phyloP scores from a whole-genome alignment of 1,284 basidiomycete genomes.

The Cutaneotrichosporon cyanovorans region DNA sequence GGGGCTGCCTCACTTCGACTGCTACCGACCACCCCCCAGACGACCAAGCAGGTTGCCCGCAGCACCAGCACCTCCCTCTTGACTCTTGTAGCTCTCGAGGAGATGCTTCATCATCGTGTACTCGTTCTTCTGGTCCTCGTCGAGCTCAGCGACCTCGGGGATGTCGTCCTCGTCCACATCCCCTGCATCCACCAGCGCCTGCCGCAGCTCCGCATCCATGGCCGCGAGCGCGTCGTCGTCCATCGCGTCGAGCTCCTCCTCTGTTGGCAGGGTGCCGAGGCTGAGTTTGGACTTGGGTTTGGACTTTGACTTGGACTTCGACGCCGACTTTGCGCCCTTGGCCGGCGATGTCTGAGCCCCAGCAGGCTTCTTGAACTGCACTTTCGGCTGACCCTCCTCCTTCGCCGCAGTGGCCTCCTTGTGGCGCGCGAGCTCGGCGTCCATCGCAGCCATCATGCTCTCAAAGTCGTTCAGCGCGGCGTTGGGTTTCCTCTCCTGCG shows the following conservation, averaged over 20 bases:
- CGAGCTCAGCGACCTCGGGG: slow-evolving; percentile 44
- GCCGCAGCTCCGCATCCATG: slow-evolving; percentile 77
- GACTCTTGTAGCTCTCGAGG: slow-evolving; percentile 85
- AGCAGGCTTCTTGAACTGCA: neutral
- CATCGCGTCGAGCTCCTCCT: slow-evolving; percentile 49
- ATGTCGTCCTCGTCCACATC: slow-evolving; percentile 48
- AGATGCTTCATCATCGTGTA: slow-evolving; percentile 91
- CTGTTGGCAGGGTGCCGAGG: slow-evolving; percentile 31
- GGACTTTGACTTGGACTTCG: neutral
- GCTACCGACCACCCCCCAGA: no score
- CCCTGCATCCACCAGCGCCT: slow-evolving; percentile 54
- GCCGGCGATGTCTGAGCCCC: neutral
- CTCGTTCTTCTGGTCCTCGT: slow-evolving; percentile 57
- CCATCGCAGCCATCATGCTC: slow-evolving; percentile 89
- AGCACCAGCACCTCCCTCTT: slow-evolving; percentile 75
- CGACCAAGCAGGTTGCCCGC: slow-evolving; percentile 79
- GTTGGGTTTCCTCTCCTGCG: slow-evolving; percentile 38
- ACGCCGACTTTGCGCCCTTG: neutral
- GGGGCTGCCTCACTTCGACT: slow-evolving; percentile 1
- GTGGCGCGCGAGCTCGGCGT: slow-evolving; percentile 58
- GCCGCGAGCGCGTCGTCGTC: slow-evolving; percentile 59
- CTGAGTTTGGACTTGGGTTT: neutral
- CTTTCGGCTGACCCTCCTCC: slow-evolving; percentile 1
- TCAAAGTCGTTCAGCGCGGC: slow-evolving; percentile 82
- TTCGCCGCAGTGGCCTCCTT: slow-evolving; percentile 4